A percentile compares a stretch with the other conserved stretches of the same genome.
These are phyloP conservation scores for Alternaria sp. DNA, from an alignment of 2,329 filamentous ascomycete species.

Conservation along the genomic window DNA sequence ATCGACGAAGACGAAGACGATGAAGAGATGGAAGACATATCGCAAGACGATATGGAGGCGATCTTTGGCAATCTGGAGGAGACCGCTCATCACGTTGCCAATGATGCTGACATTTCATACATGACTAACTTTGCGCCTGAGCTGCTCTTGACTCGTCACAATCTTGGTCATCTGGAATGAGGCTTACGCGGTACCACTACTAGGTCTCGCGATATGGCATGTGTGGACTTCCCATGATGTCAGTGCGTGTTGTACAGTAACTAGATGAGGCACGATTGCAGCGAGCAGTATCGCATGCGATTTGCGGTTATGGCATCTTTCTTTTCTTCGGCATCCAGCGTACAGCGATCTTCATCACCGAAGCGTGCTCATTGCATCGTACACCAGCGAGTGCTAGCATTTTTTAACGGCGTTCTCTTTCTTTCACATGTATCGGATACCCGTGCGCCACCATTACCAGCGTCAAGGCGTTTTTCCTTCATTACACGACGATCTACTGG, in stretches of 20 bases:
- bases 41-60: constrained; percentile 12
- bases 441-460: background rate
- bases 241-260: background rate
- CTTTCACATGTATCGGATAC: background rate
- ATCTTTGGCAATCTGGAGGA: constrained; percentile 23
- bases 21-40: constrained; percentile 22
- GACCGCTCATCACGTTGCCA: constrained; percentile 4
- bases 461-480: background rate
- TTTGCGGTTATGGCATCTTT: background rate
- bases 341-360: background rate
- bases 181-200: background rate
- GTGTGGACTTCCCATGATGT: background rate
- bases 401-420: background rate
- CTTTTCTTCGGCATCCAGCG: background rate
- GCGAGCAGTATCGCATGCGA: background rate
- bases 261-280: background rate
- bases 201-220: background rate
- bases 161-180: constrained; percentile 13
- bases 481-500: background rate
- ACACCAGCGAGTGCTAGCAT: background rate
- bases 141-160: constrained; percentile 14
- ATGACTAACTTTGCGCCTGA: constrained; percentile 30
- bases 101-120: constrained; percentile 19
- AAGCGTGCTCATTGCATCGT: background rate
- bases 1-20: constrained; percentile 10